Base-by-base conservation (phyloP, 495 filamentous ascomycete genomes). In the Talaromyces borbonicus region DNA sequence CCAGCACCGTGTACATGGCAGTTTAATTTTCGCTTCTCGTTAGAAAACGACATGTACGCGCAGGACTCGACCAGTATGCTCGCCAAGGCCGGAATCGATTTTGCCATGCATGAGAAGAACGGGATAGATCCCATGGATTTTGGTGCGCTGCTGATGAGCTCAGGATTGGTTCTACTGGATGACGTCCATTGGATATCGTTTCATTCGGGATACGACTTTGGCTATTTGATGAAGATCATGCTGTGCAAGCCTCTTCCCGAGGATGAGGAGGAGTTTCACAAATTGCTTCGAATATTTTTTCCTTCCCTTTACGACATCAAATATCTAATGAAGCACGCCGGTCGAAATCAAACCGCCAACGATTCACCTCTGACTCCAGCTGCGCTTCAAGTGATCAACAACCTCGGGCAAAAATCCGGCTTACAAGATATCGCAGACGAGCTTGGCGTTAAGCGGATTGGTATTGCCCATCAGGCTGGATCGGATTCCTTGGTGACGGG, bases 161-260 rank as follows among this genome's bases (percentile, higher is more conserved):
- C 92, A 11, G 92, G 92, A 7, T 70, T 98, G 24, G 86, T 92
- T n/a, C 80, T 92, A 53, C 71, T 83, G 40, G 84, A 90, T 27
- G 80, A 95, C 41, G 84, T 96, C 12, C 79, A 83, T 56, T 98
- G 92, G 92, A 83, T 98, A 25, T 93, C 87, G 15, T 97, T 97
- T 66, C 92, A 98, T 62, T 90, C 86, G n/a, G 92, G 92, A 38
- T 98, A 98, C 67, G 92, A 98, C 67, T 95, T 98, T 66, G 92
- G 87, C 29, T 96, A 97, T 57, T 67, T 97, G 39, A 86, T 94
- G 57, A 97, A 98, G 66, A 80, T 96, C 26, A 81, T 98, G 63
- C 75, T 80, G 25, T 82, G 81, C 65, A 72, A 80, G 18, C 77
- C 80, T 36, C 71, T 98, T 8, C 92, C 92, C 2, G 81, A 86